Base-by-base conservation (phyloP, 306 rosid genomes). In the Rosa persica region DNA sequence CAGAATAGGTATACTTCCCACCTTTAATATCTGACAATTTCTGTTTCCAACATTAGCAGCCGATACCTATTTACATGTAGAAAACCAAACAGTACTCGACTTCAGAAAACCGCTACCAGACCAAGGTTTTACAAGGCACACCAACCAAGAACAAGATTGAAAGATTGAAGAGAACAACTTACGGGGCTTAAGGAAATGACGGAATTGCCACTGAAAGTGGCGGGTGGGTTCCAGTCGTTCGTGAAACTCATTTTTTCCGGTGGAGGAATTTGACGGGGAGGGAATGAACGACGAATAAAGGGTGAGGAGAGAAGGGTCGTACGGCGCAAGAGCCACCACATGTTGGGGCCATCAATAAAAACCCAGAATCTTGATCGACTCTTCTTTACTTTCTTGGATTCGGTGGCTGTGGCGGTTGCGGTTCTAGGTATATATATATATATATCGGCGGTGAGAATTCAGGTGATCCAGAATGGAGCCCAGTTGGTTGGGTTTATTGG, bases 1-100 rank as follows among this genome's bases (percentile, higher is more conserved):
- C 8, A 30, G 40, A 62, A 62, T 2, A 62, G 39, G 69, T 44
- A 81, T 2, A 0, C 40, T 52, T 55, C 89, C 86, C 2, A 73
- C 68, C 79, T 3, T 43, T 36, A 79, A 49, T 47, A 25, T 40
- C 17, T 44, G 23, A 23, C 70, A 57, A 46, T 12, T 22, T 40
- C 38, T 13, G 54, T 54, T 40, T 82, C 15, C 39, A 44, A 12
- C 61, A 34, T 34, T 25, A 55, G 25, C 62, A 19, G n/a, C 67
- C 7, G 38, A 12, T 16, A 54, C 77, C 77, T 74, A 4, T 30
- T 5, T 5, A 22, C 46, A 22, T 57, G 16, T n/a, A 72, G 17
- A 30, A 72, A 20, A 34, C 7, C 64, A 72, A 72, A 30, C 13
- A 38, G 4, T 2, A 36, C 25, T 66, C 0, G 23, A 66, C 10